Evolutionary conservation across 176 grass and related monocot genomes (phyloP).

Genomic region (Zea mays): DNA sequence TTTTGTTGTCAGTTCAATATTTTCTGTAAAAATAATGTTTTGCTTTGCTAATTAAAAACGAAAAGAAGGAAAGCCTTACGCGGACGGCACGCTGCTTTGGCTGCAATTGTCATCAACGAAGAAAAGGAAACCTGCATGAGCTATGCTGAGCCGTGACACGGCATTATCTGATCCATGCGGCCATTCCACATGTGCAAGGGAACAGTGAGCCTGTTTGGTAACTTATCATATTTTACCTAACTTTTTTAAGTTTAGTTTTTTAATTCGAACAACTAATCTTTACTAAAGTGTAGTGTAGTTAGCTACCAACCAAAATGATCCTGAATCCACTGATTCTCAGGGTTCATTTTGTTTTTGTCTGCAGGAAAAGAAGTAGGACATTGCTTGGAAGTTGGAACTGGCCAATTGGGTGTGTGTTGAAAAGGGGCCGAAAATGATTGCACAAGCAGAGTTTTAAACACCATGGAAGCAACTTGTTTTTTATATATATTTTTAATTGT

Average conservation of each 20-base stretch:
- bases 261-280: too few relatives aligned
- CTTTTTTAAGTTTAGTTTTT: too few relatives aligned
- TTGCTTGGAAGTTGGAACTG: not conserved
- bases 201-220: too few relatives aligned
- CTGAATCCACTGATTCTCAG: too few relatives aligned
- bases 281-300: too few relatives aligned
- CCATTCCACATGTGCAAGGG: too few relatives aligned
- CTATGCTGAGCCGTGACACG: slow-evolving; percentile 16
- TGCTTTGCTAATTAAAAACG: not conserved
- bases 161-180: too few relatives aligned
- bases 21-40: not conserved
- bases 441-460: not conserved
- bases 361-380: not conserved
- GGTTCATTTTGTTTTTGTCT: too few relatives aligned
- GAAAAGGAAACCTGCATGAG: not conserved
- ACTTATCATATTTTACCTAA: too few relatives aligned
- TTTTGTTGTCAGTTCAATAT: not conserved
- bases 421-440: not conserved
- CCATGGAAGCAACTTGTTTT: not conserved
- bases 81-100: not conserved
- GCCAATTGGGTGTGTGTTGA: not conserved
- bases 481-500: too few relatives aligned
- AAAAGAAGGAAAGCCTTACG: not conserved
- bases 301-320: too few relatives aligned
- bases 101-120: not conserved